Percentiles rank a stretch among this genome's conserved stretches.
Conservation (phyloP, 2,329 filamentous ascomycete species). For the Cladophialophora immunda region DNA sequence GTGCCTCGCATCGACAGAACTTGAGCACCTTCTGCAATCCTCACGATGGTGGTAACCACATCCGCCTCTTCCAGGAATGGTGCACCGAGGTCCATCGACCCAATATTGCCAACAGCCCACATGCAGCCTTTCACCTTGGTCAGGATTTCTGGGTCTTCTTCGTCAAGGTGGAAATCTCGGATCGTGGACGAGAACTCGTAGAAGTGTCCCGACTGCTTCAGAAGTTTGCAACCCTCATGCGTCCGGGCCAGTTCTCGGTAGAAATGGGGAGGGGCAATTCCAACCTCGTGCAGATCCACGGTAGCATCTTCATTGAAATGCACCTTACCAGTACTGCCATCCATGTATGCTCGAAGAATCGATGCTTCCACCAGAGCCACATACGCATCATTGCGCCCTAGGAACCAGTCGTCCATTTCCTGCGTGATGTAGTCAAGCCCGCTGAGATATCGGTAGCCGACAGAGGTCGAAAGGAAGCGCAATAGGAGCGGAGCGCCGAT, state of each 20-base stretch:
- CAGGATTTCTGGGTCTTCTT: slow-evolving; percentile 83
- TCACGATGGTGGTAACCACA: slow-evolving; percentile 84
- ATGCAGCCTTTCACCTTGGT: slow-evolving; percentile 95
- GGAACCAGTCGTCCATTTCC: slow-evolving; percentile 99
- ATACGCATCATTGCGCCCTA: slow-evolving; percentile 96
- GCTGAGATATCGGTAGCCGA: slow-evolving; percentile 96
- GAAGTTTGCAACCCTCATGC: slow-evolving; percentile 85
- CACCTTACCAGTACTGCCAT: slow-evolving; percentile 56
- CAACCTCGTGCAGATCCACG: slow-evolving; percentile 66
- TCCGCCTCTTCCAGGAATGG: slow-evolving; percentile 91
- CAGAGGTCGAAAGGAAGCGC: slow-evolving; percentile 92
- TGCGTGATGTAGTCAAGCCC: slow-evolving; percentile 98
- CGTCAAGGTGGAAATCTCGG: slow-evolving; percentile 83
- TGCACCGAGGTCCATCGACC: slow-evolving; percentile 95
- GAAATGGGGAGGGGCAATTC: slow-evolving; percentile 89
- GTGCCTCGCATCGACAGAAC: slow-evolving; percentile 94
- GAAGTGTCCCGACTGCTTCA: slow-evolving; percentile 95
- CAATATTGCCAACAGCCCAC: slow-evolving; percentile 98
- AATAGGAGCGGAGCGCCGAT: slow-evolving; percentile 93
- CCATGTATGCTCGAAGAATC: slow-evolving; percentile 80
- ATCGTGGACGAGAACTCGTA: slow-evolving; percentile 91
- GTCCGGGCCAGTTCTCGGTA: slow-evolving; percentile 95
- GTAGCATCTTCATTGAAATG: slow-evolving; percentile 61
- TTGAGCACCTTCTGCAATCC: slow-evolving; percentile 85
- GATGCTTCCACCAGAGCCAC: slow-evolving; percentile 96